Evolutionary conservation across 257 asterid species (phyloP).

Genomic region (Ophiorrhiza pumila): DNA sequence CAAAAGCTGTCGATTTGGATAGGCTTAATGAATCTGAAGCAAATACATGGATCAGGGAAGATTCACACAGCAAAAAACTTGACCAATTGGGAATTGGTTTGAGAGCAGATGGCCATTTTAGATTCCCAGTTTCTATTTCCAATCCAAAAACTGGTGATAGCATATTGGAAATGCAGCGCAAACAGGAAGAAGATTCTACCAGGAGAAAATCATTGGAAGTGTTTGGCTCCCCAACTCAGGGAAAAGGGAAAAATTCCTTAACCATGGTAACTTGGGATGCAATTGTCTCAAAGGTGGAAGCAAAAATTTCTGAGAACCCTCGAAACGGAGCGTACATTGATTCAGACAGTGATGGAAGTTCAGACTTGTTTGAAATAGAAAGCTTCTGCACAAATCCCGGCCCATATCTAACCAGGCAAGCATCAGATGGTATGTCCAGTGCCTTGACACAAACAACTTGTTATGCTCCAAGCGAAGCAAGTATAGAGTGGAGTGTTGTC

Average conservation of each 20-base stretch:
- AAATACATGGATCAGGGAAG: constrained; percentile 19
- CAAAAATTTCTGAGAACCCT: constrained; percentile 32
- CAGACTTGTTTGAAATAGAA: constrained; percentile 79
- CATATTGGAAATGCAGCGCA: constrained; percentile 10
- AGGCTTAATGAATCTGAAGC: constrained; percentile 7
- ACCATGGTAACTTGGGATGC: constrained; percentile 62
- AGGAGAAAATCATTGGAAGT: constrained; percentile 35
- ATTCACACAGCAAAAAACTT: constrained; percentile 20
- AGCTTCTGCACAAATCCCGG: constrained; percentile 54
- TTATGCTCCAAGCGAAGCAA: constrained; percentile 87
- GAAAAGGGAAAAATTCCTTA: constrained; percentile 26
- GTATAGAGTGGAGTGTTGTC: constrained; percentile 81
- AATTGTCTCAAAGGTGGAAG: constrained; percentile 34
- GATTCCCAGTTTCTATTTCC: constrained; percentile 24
- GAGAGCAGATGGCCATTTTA: constrained; percentile 19
- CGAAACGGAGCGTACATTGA: constrained; percentile 42
- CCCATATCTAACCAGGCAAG: constrained; percentile 40
- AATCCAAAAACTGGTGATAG: constrained; percentile 23
- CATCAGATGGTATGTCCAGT: constrained; percentile 39
- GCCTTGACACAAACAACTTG: constrained; percentile 32
- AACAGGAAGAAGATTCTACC: constrained; percentile 24
- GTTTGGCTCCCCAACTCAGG: constrained; percentile 35
- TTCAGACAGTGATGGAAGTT: constrained; percentile 66
- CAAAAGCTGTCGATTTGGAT: constrained; percentile 5
- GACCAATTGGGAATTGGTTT: constrained; percentile 20